phyloP scores from a whole-genome alignment of 352 stramenopile genomes.

The Saprolegnia diclina region DNA sequence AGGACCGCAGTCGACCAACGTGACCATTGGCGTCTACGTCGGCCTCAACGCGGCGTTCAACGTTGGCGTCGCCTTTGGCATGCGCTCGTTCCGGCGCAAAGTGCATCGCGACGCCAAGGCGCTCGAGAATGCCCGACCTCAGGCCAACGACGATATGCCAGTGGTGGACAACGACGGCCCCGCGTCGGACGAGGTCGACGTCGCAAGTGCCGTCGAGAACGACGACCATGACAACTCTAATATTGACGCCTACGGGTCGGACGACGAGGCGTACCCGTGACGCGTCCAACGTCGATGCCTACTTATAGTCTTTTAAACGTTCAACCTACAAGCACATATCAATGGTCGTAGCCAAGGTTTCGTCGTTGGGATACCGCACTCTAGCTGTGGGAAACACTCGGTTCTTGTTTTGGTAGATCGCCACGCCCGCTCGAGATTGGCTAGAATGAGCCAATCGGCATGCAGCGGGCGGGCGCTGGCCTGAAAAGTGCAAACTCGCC shows the following conservation, averaged over 20 bases:
- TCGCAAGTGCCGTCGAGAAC: not conserved
- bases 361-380: too few relatives aligned
- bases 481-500: not conserved
- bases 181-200: not conserved
- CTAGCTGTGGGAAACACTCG: too few relatives aligned
- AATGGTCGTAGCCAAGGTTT: too few relatives aligned
- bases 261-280: too few relatives aligned
- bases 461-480: not conserved
- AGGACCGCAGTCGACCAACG: not conserved
- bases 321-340: too few relatives aligned
- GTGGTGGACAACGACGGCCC: not conserved
- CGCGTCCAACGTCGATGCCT: too few relatives aligned
- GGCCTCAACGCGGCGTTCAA: constrained; percentile 6
- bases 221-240: not conserved
- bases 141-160: not conserved
- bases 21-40: constrained; percentile 12
- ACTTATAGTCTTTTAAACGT: too few relatives aligned
- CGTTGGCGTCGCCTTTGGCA: not conserved
- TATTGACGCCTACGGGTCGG: too few relatives aligned
- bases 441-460: not conserved
- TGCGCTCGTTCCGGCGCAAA: constrained; percentile 3
- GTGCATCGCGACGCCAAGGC: constrained; percentile 4
- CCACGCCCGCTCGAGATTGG: not conserved
- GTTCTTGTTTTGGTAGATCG: too few relatives aligned
- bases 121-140: not conserved